A percentile compares a stretch with the other conserved stretches of the same genome.
These are phyloP conservation scores for Pythium graminicola DNA, from an alignment of 352 stramenopile species.

Conservation along the genomic window DNA sequence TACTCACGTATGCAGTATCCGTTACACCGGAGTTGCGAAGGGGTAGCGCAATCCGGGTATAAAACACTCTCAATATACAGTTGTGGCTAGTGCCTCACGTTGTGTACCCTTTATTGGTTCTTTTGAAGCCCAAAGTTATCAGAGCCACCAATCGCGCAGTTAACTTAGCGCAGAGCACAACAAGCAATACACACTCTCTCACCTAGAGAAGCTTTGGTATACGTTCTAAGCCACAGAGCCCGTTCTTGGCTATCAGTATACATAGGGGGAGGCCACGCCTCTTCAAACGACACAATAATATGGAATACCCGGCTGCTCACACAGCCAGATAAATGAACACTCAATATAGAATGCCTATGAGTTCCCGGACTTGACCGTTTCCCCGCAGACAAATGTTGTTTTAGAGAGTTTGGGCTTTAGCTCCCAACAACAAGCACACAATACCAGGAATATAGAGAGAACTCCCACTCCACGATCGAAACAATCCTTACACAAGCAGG, in stretches of 20 bases:
- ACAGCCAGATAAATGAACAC: neutral
- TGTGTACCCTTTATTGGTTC: neutral
- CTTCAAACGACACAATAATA: neutral
- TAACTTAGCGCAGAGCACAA: no score
- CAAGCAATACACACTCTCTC: no score
- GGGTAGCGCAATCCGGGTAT: neutral
- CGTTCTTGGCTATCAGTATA: neutral
- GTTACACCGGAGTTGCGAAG: neutral
- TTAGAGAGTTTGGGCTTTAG: neutral
- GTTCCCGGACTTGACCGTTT: neutral
- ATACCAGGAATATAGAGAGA: neutral
- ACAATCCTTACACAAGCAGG: conserved; percentile 1
- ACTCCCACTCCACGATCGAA: conserved; percentile 1
- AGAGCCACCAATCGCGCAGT: no score
- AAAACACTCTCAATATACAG: conserved; percentile 1
- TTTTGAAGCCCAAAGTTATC: neutral
- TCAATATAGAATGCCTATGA: conserved; percentile 1
- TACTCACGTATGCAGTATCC: neutral
- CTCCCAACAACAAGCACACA: neutral
- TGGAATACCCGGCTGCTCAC: neutral
- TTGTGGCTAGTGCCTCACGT: conserved; percentile 1
- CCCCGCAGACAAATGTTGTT: neutral
- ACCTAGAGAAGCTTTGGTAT: no score
- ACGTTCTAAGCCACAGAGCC: no score
- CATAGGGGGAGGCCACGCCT: neutral